Evolutionary conservation across 768 basidiomycete genomes (phyloP), one percentile per base, ranked within the genome.

Genomic region (Kondoa malvinella): DNA sequence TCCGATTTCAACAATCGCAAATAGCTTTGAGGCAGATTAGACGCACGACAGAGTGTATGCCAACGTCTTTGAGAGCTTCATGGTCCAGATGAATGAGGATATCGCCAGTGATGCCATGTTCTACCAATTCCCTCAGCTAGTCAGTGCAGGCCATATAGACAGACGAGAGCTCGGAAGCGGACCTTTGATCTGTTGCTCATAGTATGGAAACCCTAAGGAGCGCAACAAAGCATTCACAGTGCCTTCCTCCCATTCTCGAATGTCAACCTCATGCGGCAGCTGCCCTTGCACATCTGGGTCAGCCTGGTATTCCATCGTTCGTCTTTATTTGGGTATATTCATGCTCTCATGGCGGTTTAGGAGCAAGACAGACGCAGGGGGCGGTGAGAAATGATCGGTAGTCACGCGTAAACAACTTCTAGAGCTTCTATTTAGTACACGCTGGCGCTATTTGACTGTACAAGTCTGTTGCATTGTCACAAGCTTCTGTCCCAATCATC

Each of bases 51-150:
- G 87, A 89, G n/a, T 83, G 75, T 57, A 99, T 83, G 4, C 95
- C 95, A 67, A 96, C 80, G 57, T 87, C 85, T 77, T 88, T 89
- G 71, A 99, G 83, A 1, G 83, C 78, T 27, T 92, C 88, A n/a
- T 85, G 81, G 76, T 91, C 87, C 61, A 96, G 81, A 73, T 87
- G 80, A 70, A 87, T 85, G 4, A 99, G 82, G 1, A 89, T 84
- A 71, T 96, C 92, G 66, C 95, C 95, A 21, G 87, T 86, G 71
- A 99, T 89, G 70, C 84, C 87, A 77, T 99, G 88, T 76, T 92
- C 64, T 56, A 26, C 8, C 63, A 4, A 32, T 30, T 8, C 12
- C 12, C 25, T 61, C 64, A 67, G 58, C 32, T 61, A n/a, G n/a
- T n/a, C n/a, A n/a, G n/a, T n/a, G n/a, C n/a, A n/a, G 17, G n/a